Conservation (phyloP, 305 asterid species). For the Fraxinus sp. region DNA sequence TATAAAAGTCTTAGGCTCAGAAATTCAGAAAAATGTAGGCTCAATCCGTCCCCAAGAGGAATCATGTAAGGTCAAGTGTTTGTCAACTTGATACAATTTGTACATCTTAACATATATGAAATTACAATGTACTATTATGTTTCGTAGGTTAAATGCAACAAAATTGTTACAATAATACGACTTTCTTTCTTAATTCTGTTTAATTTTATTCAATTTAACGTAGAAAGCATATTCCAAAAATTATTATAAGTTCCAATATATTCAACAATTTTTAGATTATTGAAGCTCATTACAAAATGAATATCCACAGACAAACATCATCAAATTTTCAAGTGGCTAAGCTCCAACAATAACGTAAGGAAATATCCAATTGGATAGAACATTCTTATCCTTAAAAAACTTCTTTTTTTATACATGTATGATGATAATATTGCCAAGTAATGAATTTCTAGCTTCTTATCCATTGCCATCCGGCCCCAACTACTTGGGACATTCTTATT, state of each 20-base stretch:
- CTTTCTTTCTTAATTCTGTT: neutral
- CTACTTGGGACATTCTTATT: neutral
- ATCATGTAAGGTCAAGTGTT: neutral
- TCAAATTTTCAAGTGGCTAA: neutral
- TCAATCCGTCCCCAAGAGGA: neutral
- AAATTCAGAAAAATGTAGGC: neutral
- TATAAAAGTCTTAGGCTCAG: neutral
- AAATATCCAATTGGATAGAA: constrained; percentile 22
- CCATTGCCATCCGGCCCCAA: constrained; percentile 21
- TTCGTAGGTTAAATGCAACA: neutral
- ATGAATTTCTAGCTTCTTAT: constrained; percentile 30
- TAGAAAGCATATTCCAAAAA: neutral
- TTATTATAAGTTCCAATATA: neutral
- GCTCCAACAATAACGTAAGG: neutral
- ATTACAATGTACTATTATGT: neutral
- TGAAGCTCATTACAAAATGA: neutral
- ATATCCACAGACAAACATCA: neutral
- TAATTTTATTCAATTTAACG: neutral
- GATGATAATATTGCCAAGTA: constrained; percentile 38
- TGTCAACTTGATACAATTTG: neutral
- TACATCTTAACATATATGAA: neutral
- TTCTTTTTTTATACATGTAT: neutral
- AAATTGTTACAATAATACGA: neutral
- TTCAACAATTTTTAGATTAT: neutral
- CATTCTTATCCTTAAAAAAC: constrained; percentile 28